These are phyloP conservation scores for Anaeromyces robustus DNA, from an alignment of 192 early-diverging fungal species.

Conservation along the genomic window DNA sequence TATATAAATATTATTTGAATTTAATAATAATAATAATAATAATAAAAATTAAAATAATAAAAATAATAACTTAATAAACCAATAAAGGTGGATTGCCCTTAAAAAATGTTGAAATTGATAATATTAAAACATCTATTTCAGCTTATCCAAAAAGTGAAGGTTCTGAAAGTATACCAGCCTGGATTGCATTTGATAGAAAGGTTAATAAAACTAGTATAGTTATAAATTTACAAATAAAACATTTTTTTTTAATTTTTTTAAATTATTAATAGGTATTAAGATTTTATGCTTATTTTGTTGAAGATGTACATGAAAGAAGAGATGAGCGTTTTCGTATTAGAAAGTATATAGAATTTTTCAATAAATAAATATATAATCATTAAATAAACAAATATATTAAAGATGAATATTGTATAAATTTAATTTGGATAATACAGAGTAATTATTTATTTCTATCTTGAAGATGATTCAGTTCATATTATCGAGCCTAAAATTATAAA, in stretches of 20 bases:
- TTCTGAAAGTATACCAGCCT: conserved; percentile 3
- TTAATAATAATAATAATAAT: not conserved
- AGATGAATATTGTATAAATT: no score
- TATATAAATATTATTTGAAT: no score
- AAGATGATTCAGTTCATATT: conserved; percentile 6
- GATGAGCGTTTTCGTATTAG: conserved; percentile 6
- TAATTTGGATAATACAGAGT: not conserved
- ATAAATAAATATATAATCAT: no score
- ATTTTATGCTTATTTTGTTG: conserved; percentile 7
- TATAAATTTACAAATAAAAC: no score
- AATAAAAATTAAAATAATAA: no score
- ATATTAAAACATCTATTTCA: conserved; percentile 31
- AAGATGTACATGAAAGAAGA: conserved; percentile 6
- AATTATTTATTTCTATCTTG: conserved; percentile 6
- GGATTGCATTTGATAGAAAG: conserved; percentile 5
- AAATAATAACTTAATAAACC: no score
- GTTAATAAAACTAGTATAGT: no score
- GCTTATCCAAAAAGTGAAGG: not conserved
- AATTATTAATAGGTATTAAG: not conserved
- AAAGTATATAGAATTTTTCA: not conserved
- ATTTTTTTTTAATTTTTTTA: not conserved
- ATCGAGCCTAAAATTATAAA: conserved; percentile 2
- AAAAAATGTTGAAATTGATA: conserved; percentile 19
- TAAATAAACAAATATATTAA: no score
- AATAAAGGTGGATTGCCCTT: conserved; percentile 29